Evolutionary conservation across 2,329 filamentous ascomycete genomes (phyloP).

Genomic region (Penicillium sp.): DNA sequence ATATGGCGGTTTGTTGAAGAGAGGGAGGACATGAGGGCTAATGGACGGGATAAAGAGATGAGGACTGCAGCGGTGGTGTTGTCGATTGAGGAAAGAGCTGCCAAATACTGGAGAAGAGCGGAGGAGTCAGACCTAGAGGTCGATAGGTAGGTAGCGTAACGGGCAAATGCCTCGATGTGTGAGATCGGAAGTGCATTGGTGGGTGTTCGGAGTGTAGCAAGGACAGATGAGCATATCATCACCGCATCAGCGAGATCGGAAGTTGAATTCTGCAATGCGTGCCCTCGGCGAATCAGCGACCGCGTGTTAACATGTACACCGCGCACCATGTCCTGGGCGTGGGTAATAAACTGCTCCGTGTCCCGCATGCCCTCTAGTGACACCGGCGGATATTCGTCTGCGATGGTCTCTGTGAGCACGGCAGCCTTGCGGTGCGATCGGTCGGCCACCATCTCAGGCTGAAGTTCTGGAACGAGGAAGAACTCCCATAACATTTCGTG

Average conservation of each 20-base stretch:
- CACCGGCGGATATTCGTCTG: conserved; percentile 83
- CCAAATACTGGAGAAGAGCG: conserved; percentile 71
- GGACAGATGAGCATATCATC: conserved; percentile 42
- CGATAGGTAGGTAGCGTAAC: conserved; percentile 65
- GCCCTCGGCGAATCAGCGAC: conserved; percentile 75
- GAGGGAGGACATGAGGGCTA: conserved; percentile 74
- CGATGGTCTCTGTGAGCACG: conserved; percentile 75
- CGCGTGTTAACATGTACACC: conserved; percentile 80
- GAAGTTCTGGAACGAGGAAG: conserved; percentile 91
- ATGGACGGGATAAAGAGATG: conserved; percentile 72
- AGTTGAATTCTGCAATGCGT: conserved; percentile 65
- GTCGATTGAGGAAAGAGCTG: conserved; percentile 74
- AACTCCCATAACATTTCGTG: conserved; percentile 99
- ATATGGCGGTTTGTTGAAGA: conserved; percentile 70
- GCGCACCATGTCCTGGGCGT: conserved; percentile 85
- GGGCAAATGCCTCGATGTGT: conserved; percentile 68
- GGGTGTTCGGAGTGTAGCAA: conserved; percentile 51
- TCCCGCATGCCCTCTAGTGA: conserved; percentile 69
- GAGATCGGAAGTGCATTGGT: conserved; percentile 63
- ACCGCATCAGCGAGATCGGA: conserved; percentile 48
- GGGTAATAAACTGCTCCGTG: conserved; percentile 88
- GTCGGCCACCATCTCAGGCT: conserved; percentile 84
- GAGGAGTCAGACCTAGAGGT: conserved; percentile 65
- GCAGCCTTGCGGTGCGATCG: conserved; percentile 84
- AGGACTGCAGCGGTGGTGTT: conserved; percentile 81